phyloP scores from a whole-genome alignment of 331 rosid species.

The Malus hybrid region DNA sequence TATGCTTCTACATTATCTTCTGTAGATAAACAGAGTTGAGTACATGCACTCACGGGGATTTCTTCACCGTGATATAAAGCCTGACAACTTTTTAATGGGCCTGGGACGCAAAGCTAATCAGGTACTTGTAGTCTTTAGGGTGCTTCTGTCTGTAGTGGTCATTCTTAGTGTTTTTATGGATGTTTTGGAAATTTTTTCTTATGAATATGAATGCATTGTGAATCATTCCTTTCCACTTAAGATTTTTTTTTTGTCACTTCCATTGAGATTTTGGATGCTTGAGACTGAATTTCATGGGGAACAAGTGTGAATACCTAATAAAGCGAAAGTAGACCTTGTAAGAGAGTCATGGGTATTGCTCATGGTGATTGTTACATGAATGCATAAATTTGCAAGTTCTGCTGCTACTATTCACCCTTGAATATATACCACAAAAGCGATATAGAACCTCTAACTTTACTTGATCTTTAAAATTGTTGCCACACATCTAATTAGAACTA shows the following conservation, averaged over 20 bases:
- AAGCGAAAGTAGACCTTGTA: background rate
- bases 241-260: background rate
- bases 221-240: background rate
- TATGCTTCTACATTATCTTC: constrained; percentile 15
- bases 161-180: background rate
- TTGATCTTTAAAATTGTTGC: background rate
- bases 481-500: background rate
- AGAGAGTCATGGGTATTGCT: background rate
- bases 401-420: background rate
- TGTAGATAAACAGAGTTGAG: constrained; percentile 91
- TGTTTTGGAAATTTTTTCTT: background rate
- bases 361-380: background rate
- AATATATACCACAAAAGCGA: background rate
- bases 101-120: constrained; percentile 97
- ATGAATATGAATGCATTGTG: background rate
- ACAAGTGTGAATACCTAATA: background rate
- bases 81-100: constrained; percentile 99
- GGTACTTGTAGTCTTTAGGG: constrained; percentile 31
- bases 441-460: too few relatives aligned
- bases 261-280: background rate
- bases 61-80: constrained; percentile 99
- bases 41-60: constrained; percentile 97
- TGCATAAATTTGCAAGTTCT: background rate
- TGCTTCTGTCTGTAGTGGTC: background rate
- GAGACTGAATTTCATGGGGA: background rate